A percentile compares a stretch with the other conserved stretches of the same genome.
These are phyloP conservation scores for Cerioporus squamosus DNA, from an alignment of 1,284 basidiomycete genomes.

Conservation along the genomic window DNA sequence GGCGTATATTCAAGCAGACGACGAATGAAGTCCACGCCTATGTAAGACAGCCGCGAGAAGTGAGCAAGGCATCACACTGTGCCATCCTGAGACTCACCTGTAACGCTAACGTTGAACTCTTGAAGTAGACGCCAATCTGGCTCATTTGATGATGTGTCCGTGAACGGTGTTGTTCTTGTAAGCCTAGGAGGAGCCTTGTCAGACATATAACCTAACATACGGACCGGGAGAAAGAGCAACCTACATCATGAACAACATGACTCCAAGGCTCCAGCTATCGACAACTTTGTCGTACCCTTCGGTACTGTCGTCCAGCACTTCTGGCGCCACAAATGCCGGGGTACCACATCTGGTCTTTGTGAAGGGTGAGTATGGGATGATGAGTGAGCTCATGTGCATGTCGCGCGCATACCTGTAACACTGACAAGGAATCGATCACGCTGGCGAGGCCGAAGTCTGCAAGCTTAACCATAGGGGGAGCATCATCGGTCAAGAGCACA, in stretches of 20 bases:
- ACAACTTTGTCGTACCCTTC: background rate
- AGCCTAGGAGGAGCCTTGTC: background rate
- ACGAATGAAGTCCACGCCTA: constrained; percentile 5
- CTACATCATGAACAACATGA: background rate
- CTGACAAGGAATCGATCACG: constrained; percentile 74
- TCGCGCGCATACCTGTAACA: constrained; percentile 56
- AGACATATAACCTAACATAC: no score
- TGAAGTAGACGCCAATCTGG: background rate
- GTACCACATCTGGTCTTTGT: constrained; percentile 1
- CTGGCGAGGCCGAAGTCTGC: constrained; percentile 97
- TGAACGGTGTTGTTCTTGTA: background rate
- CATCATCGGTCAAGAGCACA: constrained; percentile 68
- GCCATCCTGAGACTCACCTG: background rate
- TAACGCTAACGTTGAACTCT: constrained; percentile 2
- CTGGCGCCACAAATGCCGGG: background rate
- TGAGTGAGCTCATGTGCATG: no score
- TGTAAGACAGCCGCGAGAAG: background rate
- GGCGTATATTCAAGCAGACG: constrained; percentile 1
- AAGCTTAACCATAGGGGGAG: constrained; percentile 74
- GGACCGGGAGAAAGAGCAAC: background rate
- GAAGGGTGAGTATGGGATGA: no score
- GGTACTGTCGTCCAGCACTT: background rate
- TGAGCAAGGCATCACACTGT: background rate
- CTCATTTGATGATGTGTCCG: background rate
- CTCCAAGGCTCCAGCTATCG: constrained; percentile 8